Evolutionary conservation across 352 stramenopile genomes (phyloP).

Genomic region (Chrysophaeum taylorii): DNA sequence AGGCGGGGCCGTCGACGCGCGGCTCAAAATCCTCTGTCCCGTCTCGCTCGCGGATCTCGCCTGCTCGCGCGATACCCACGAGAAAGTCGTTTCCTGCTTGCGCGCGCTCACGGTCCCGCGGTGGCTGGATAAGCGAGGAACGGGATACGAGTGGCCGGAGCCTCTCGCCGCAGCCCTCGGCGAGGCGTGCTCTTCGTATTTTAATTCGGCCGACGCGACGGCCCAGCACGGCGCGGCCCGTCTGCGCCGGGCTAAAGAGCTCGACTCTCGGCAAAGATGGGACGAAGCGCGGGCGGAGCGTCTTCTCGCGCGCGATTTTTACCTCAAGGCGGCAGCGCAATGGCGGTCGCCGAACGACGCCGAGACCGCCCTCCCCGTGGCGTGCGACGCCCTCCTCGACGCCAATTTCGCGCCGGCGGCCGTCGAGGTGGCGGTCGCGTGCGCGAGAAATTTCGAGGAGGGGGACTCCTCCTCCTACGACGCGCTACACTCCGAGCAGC

Average conservation of each 20-base stretch:
- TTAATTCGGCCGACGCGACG: background rate
- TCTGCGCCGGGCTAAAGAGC: background rate
- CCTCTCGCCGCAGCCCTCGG: background rate
- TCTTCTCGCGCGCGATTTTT: background rate
- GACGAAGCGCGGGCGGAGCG: background rate
- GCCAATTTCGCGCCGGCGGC: background rate
- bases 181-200: background rate
- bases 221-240: background rate
- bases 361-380: background rate
- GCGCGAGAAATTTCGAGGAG: background rate
- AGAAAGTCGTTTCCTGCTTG: background rate
- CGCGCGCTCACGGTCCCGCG: background rate
- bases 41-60: background rate
- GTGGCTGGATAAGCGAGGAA: background rate
- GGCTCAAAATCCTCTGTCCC: background rate
- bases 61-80: background rate
- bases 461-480: background rate
- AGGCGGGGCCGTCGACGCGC: slow-evolving; percentile 7
- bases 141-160: background rate
- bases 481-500: background rate
- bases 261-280: background rate
- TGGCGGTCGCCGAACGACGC: background rate
- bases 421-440: background rate
- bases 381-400: background rate
- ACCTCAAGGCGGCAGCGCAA: background rate